Evolutionary conservation across 352 stramenopile species (phyloP).

Genomic region (Globisporangium camurandrum): DNA sequence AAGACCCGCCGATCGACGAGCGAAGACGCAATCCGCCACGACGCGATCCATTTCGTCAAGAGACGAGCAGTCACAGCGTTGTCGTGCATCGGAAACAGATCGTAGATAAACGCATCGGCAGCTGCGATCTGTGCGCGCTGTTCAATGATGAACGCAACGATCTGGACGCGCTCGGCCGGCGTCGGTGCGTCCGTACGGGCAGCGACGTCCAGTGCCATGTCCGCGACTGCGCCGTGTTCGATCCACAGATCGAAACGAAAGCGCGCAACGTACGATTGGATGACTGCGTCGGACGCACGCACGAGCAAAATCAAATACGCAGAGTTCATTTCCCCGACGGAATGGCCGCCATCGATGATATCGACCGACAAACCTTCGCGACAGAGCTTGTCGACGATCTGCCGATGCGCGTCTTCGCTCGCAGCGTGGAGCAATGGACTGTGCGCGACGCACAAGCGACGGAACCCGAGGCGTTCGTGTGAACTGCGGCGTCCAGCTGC

Average conservation of each 20-base stretch:
- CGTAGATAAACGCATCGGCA: slow-evolving; percentile 61
- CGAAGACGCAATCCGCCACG: slow-evolving; percentile 44
- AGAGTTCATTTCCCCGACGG: slow-evolving; percentile 74
- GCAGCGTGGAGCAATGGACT: slow-evolving; percentile 39
- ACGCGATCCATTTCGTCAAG: slow-evolving; percentile 60
- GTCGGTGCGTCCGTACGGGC: slow-evolving; percentile 46
- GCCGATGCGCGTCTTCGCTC: slow-evolving; percentile 74
- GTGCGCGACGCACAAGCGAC: slow-evolving; percentile 49
- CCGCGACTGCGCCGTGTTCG: slow-evolving; percentile 67
- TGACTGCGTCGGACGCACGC: slow-evolving; percentile 46
- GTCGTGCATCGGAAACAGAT: slow-evolving; percentile 83
- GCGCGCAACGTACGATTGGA: slow-evolving; percentile 50
- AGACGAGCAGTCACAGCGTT: slow-evolving; percentile 55
- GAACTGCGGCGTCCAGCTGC: slow-evolving; percentile 22
- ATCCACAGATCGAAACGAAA: slow-evolving; percentile 74
- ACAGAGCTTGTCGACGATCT: slow-evolving; percentile 73
- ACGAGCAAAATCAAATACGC: slow-evolving; percentile 75
- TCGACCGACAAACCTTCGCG: slow-evolving; percentile 66
- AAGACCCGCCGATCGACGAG: slow-evolving; percentile 54
- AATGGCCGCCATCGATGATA: slow-evolving; percentile 79
- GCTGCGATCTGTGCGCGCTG: slow-evolving; percentile 55
- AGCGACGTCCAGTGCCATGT: slow-evolving; percentile 72
- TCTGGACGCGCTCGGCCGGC: slow-evolving; percentile 76
- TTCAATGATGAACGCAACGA: slow-evolving; percentile 81
- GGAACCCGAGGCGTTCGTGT: slow-evolving; percentile 50